Base-by-base conservation (phyloP, 2,329 filamentous ascomycete genomes). In the Pseudocercospora crystallina region DNA sequence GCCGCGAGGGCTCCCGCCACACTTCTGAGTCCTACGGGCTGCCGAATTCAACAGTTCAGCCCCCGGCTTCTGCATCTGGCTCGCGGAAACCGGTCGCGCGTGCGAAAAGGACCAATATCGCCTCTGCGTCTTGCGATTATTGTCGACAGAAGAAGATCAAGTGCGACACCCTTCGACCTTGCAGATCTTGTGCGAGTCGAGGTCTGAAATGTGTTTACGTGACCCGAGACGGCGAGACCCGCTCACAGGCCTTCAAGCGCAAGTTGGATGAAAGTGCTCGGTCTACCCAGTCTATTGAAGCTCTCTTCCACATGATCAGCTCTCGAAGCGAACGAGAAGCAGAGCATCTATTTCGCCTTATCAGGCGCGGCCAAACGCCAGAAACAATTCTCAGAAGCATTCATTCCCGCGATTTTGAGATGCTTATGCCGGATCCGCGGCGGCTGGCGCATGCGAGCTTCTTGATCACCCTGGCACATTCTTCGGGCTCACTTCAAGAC, bases 401-500 rank as follows among this genome's bases (percentile, higher is more conserved):
- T 41, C 31, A 7, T 8, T 20, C 10, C 20, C 13, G n/a, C n/a
- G 17, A 30, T 1, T 15, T 8, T n/a, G 15, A 41, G 5, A 15
- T 17, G 17, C 26, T 8, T n/a, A 17, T 26, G 5, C 8, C 12
- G 13, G n/a, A 41, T 8, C 4, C 38, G 20, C 10, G 26, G n/a
- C 26, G 39, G 14, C 5, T 31, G 30, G 8, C 40, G 30, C 5
- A 14, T 43, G 20, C 20, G 7, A 26, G 20, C 3, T 43, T 52
- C 9, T 17, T 55, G 5, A 15, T 52, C 12, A 49, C 43, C 7
- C 29, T 55, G n/a, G 32, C 45, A 5, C 53, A 55, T 30, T 46
- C 45, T 12, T 52, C 53, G 10, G 53, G 49, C 11, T 53, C 53
- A 8, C 41, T 49, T 9, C 31, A 47, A 5, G 49, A 52, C 13